These are phyloP conservation scores for Liriodendron chinense DNA, from an alignment of 164 flowering plant genomes.

Conservation along the genomic window DNA sequence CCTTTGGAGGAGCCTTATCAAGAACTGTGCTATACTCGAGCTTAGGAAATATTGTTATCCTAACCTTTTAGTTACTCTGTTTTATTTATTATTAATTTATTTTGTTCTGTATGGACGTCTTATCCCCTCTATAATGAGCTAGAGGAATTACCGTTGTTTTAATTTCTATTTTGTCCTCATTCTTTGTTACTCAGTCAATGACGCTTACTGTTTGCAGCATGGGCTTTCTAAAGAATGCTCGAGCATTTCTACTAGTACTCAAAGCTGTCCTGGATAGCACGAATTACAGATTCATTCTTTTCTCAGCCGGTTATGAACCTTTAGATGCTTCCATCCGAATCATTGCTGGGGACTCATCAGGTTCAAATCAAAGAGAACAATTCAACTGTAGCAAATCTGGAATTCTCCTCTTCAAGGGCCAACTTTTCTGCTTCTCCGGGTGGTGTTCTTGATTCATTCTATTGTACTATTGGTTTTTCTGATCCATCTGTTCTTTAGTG, in stretches of 20 bases:
- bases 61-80: too few species aligned
- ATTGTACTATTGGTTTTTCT: neutral
- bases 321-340: conserved; percentile 46
- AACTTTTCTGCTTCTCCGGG: conserved; percentile 85
- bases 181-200: conserved; percentile 1
- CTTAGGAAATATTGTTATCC: too few species aligned
- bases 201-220: conserved; percentile 54
- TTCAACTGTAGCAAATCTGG: conserved; percentile 30
- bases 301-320: conserved; percentile 80
- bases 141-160: neutral
- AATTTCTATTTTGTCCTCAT: neutral
- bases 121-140: neutral
- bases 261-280: conserved; percentile 45
- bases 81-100: neutral
- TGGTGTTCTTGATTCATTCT: conserved; percentile 21
- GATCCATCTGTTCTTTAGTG: neutral
- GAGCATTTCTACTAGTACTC: conserved; percentile 67
- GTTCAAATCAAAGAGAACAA: conserved; percentile 15
- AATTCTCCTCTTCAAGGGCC: conserved; percentile 43
- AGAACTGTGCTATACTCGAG: too few species aligned
- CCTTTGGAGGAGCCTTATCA: too few species aligned
- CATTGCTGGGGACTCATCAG: conserved; percentile 30
- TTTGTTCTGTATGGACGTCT: neutral
- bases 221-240: conserved; percentile 75
- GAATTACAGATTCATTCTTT: conserved; percentile 60